Base-by-base conservation (phyloP, 2,329 filamentous ascomycete genomes). In the Onygena corvina region DNA sequence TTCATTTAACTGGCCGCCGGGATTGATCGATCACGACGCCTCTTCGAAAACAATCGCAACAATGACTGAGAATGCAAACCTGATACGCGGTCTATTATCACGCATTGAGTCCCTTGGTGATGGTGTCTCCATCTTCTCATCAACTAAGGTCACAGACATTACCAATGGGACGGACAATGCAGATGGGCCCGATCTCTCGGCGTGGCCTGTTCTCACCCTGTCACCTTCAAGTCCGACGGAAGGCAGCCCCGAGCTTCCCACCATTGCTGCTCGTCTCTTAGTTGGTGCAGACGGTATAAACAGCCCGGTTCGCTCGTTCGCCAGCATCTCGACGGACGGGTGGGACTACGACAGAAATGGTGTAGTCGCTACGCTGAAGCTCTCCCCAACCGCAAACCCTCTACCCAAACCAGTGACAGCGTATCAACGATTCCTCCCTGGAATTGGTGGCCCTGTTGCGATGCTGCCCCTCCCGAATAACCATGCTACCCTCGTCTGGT, bases 331-430 rank as follows among this genome's bases (percentile, higher is more conserved):
- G 36, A 86, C 83, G 50, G 77, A 81, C 16, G 92, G 93, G 18
- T 98, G 92, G 86, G 92, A 96, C 67, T 98, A 98, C 66, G 76
- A 79, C 46, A 78, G 89, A 33, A 84, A 94, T 60, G 92, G 92
- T 12, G 79, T 98, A 2, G 92, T 98, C 14, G 92, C 92, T 47
- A 94, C 89, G 3, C 71, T 98, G 12, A 74, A 83, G 57, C 73
- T 95, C 18, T 78, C 84, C 49, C 76, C 49, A 4, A 36, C 38
- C 4, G 68, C 53, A 36, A 61, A 54, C 58, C 65, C 53, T 59
- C 53, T 54, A 2, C 58, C 60, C 8, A 51, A 71, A 45, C 70
- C 62, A 59, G 87, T 85, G 63, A 87, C 83, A 45, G 92, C 92
- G 21, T 98, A 94, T 65, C 92, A 98, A 68, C 81, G 92, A 49